These are phyloP conservation scores for Cryptococcus sp. DNA, from an alignment of 1,284 basidiomycete genomes.

Conservation along the genomic window DNA sequence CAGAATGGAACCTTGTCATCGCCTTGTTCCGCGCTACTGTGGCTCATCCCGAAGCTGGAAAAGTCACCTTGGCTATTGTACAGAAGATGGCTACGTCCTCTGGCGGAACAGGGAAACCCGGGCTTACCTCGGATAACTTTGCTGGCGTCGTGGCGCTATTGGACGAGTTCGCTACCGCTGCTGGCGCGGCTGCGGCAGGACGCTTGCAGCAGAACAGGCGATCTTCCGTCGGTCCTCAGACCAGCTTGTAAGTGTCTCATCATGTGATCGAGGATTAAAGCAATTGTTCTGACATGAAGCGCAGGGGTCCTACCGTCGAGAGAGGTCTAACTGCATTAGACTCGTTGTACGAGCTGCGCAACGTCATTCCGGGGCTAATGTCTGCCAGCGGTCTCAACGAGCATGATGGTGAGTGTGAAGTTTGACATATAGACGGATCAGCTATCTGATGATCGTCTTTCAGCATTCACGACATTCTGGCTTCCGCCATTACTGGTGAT, in stretches of 20 bases:
- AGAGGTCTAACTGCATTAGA: conserved; percentile 82
- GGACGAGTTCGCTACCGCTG: conserved; percentile 81
- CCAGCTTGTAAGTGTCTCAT: conserved; percentile 36
- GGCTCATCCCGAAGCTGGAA: conserved; percentile 82
- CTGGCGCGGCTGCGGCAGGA: conserved; percentile 65
- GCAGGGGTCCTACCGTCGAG: conserved; percentile 71
- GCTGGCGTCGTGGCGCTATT: conserved; percentile 75
- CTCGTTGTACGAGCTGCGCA: conserved; percentile 71
- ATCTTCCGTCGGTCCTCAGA: conserved; percentile 24
- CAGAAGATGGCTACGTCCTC: conserved; percentile 63
- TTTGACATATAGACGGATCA: background rate
- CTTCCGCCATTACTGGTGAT: conserved; percentile 78
- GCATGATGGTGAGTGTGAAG: conserved; percentile 36
- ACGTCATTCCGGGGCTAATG: conserved; percentile 62
- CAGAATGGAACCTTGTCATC: conserved; percentile 94
- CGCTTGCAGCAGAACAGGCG: conserved; percentile 52
- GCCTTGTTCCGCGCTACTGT: conserved; percentile 85
- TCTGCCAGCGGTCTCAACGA: conserved; percentile 52
- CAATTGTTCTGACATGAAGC: background rate
- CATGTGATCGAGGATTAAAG: background rate
- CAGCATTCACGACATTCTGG: conserved; percentile 80
- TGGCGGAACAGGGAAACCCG: conserved; percentile 53
- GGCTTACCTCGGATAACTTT: conserved; percentile 77
- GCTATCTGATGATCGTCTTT: background rate
- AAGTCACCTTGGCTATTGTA: conserved; percentile 77